These are phyloP conservation scores for Dictyostelium intermedium DNA, from an alignment of 78 protist species.

Conservation along the genomic window DNA sequence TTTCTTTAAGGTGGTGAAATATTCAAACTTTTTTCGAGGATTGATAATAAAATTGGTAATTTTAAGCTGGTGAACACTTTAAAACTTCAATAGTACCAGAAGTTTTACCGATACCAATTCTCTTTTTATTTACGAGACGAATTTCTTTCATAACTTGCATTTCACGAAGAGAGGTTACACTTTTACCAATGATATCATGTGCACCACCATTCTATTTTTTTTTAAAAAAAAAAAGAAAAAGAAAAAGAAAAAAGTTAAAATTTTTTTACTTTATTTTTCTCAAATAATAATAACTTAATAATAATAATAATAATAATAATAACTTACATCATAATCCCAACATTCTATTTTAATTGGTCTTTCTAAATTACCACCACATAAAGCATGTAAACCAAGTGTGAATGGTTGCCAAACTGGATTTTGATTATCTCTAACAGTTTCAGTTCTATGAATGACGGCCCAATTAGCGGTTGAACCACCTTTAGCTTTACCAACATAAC, in stretches of 20 bases:
- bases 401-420: constrained; percentile 54
- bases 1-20: neutral
- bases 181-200: constrained; percentile 60
- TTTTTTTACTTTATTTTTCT: neutral
- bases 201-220: neutral
- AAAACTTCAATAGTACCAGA: constrained; percentile 46
- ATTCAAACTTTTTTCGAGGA: neutral
- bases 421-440: constrained; percentile 57
- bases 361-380: constrained; percentile 63
- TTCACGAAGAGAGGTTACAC: constrained; percentile 49
- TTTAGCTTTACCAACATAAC: neutral
- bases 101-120: constrained; percentile 49
- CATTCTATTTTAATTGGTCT: constrained; percentile 58
- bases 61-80: constrained; percentile 21
- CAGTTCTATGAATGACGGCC: constrained; percentile 61
- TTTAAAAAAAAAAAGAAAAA: neutral
- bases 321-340: constrained; percentile 52
- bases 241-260: neutral
- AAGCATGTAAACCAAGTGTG: constrained; percentile 16
- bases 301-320: too few species aligned
- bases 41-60: neutral
- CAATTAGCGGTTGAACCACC: constrained; percentile 57
- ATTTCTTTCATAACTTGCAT: constrained; percentile 63
- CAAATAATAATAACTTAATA: too few species aligned
- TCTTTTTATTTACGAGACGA: constrained; percentile 51